Evolutionary conservation across 2,329 filamentous ascomycete species (phyloP).

Genomic region (Colletotrichum truncatum): DNA sequence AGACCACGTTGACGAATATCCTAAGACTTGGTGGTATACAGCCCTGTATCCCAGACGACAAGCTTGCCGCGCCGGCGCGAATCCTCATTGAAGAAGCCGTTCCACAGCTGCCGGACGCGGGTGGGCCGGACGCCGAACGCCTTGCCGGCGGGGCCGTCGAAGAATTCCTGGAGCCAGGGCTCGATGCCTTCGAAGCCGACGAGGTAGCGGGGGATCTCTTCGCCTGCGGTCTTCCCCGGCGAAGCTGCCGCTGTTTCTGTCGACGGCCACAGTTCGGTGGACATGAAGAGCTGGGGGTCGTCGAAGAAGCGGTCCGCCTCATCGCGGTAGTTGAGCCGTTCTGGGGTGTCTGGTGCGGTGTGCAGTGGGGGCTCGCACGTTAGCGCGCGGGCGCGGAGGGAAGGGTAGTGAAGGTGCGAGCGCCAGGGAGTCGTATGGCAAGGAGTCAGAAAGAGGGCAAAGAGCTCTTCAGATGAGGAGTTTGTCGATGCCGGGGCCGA

Average conservation of each 20-base stretch:
- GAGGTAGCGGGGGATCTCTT: constrained; percentile 63
- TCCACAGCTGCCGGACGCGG: constrained; percentile 65
- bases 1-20: no score
- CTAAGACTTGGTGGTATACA: constrained; percentile 36
- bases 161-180: constrained; percentile 53
- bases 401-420: constrained; percentile 81
- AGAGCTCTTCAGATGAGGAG: constrained; percentile 54
- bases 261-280: constrained; percentile 58
- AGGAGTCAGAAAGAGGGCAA: constrained; percentile 88
- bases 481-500: constrained; percentile 40
- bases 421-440: constrained; percentile 98
- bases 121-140: constrained; percentile 51
- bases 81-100: constrained; percentile 72
- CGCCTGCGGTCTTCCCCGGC: constrained; percentile 14
- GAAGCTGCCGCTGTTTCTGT: background rate
- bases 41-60: constrained; percentile 67
- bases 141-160: constrained; percentile 48
- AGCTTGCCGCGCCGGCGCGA: constrained; percentile 63
- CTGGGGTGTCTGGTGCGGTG: constrained; percentile 63
- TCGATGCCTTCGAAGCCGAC: constrained; percentile 70
- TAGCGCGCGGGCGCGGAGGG: constrained; percentile 82
- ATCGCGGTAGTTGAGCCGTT: constrained; percentile 78
- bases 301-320: constrained; percentile 94
- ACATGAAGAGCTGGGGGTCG: constrained; percentile 64
- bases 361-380: constrained; percentile 90